Evolutionary conservation across 768 basidiomycete genomes (phyloP).

Genomic region (Mycena vitilis): DNA sequence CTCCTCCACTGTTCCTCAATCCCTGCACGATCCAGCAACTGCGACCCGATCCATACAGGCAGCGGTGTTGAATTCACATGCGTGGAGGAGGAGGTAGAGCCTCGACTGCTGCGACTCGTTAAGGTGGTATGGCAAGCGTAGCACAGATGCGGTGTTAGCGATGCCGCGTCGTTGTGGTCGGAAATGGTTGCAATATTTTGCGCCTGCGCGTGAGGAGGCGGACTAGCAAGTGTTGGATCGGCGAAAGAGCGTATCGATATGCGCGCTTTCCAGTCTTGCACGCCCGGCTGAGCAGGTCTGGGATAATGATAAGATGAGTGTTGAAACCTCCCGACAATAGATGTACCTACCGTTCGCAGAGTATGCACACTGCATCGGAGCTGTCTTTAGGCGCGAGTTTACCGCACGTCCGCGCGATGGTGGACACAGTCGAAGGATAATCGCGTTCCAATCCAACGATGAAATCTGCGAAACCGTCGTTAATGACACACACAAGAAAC

Average conservation of each 20-base stretch:
- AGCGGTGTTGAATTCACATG: constrained; percentile 33
- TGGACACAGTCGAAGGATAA: constrained; percentile 89
- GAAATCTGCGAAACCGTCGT: constrained; percentile 64
- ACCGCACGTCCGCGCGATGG: constrained; percentile 82
- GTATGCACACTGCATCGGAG: constrained; percentile 60
- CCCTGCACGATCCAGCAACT: constrained; percentile 13
- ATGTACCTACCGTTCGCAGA: constrained; percentile 72
- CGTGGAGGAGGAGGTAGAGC: constrained; percentile 37
- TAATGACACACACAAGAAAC: constrained; percentile 2
- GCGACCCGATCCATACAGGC: constrained; percentile 44
- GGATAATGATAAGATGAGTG: not conserved
- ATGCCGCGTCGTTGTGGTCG: constrained; percentile 36
- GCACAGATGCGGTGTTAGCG: constrained; percentile 55
- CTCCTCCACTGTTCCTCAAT: constrained; percentile 26
- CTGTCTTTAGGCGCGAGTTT: constrained; percentile 78
- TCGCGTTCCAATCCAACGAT: constrained; percentile 83
- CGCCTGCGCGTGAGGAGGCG: constrained; percentile 41
- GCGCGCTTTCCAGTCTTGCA: constrained; percentile 79
- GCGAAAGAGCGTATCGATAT: constrained; percentile 76
- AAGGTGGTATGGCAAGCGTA: constrained; percentile 66
- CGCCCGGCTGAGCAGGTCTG: constrained; percentile 73
- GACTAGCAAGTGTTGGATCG: constrained; percentile 30
- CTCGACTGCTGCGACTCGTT: constrained; percentile 60
- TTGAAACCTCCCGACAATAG: not conserved
- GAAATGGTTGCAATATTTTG: constrained; percentile 29